Percentiles rank a stretch among this genome's conserved stretches.
These are phyloP conservation scores for Aspergillus sp. DNA, from an alignment of 2,329 filamentous ascomycete species.

Conservation along the genomic window DNA sequence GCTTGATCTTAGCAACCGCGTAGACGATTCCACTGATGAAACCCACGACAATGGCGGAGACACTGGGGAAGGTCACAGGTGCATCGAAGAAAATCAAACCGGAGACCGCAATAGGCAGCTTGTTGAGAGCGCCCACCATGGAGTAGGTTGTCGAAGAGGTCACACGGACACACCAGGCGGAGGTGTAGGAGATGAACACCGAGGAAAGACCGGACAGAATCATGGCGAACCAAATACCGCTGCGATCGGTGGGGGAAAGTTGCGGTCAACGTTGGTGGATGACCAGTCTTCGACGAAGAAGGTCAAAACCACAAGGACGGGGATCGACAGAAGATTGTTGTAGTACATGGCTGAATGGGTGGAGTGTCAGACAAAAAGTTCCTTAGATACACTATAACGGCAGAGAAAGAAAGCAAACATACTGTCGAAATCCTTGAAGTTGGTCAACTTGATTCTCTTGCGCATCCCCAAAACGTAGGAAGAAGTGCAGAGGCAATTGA, in stretches of 20 bases:
- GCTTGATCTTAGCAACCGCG: slow-evolving; percentile 77
- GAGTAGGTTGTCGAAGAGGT: slow-evolving; percentile 97
- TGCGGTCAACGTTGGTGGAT: slow-evolving; percentile 70
- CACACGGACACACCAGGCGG: slow-evolving; percentile 96
- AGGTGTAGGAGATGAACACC: slow-evolving; percentile 99
- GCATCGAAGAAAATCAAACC: slow-evolving; percentile 94
- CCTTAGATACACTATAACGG: not conserved
- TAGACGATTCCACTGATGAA: slow-evolving; percentile 93
- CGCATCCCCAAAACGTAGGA: slow-evolving; percentile 89
- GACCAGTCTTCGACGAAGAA: slow-evolving; percentile 92
- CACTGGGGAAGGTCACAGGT: slow-evolving; percentile 85
- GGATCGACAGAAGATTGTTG: slow-evolving; percentile 97
- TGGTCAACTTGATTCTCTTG: slow-evolving; percentile 98
- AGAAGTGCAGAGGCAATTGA: slow-evolving; percentile 94
- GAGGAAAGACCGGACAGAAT: slow-evolving; percentile 87
- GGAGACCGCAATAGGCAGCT: slow-evolving; percentile 89
- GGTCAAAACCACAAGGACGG: slow-evolving; percentile 78
- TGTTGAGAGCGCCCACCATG: slow-evolving; percentile 97
- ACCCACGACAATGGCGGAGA: slow-evolving; percentile 84
- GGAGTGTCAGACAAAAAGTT: slow-evolving; percentile 14
- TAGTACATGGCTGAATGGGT: slow-evolving; percentile 84
- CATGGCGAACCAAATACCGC: slow-evolving; percentile 79
- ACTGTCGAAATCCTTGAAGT: slow-evolving; percentile 99
- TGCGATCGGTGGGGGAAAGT: slow-evolving; percentile 85
- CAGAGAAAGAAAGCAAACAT: slow-evolving; percentile 41